Percentiles rank a stretch among this genome's conserved stretches.
Conservation (phyloP, 1,284 basidiomycete genomes). For the Stygiomarasmius scandens region DNA sequence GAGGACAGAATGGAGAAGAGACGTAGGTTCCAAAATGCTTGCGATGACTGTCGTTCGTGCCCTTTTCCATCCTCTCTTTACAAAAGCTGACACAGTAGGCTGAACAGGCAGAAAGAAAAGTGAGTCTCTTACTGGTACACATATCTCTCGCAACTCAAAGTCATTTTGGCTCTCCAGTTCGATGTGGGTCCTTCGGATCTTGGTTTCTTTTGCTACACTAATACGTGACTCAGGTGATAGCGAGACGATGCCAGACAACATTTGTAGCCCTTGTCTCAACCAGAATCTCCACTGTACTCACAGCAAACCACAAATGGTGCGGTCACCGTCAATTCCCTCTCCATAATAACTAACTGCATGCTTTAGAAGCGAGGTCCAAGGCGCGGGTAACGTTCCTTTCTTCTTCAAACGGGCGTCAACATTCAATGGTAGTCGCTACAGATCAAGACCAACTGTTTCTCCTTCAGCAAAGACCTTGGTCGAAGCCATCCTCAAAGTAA, state of each 20-base stretch:
- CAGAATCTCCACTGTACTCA: background rate
- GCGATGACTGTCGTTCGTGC: background rate
- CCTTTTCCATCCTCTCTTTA: no score
- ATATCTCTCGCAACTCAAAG: background rate
- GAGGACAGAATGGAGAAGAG: background rate
- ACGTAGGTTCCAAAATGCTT: background rate
- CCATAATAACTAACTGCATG: no score
- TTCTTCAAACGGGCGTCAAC: no score
- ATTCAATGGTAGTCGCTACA: no score
- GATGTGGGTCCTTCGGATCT: background rate
- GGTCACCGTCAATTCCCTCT: no score
- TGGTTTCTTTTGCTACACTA: background rate
- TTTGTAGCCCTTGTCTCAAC: background rate
- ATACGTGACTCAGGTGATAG: background rate
- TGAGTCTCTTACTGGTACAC: no score
- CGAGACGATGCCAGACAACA: background rate
- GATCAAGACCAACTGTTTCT: no score
- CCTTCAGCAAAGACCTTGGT: no score
- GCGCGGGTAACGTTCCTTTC: background rate
- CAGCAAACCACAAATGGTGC: background rate
- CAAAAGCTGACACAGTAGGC: no score
- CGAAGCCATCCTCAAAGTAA: background rate
- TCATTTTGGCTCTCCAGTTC: background rate
- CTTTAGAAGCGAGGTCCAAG: background rate
- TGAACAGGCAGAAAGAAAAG: no score